Percentiles rank a stretch among this genome's conserved stretches.
phyloP scores from a whole-genome alignment of 148 eudicot genomes.

The Rhododendron ferrugineum region DNA sequence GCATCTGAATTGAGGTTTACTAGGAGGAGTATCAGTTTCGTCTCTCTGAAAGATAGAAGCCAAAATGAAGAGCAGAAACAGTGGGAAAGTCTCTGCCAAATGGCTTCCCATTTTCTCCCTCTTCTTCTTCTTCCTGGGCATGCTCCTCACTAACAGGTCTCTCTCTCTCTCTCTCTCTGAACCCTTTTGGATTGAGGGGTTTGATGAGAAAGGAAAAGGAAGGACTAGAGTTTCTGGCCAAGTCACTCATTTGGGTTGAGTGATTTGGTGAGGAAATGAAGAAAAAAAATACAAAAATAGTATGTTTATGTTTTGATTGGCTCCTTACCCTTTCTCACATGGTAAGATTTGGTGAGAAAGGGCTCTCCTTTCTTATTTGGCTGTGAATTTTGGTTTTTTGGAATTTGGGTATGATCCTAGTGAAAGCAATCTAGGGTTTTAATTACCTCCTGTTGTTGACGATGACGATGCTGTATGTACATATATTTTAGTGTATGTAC shows the following conservation, averaged over 20 bases:
- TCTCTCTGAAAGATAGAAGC: not conserved
- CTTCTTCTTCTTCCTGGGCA: slow-evolving; percentile 68
- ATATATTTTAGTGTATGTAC: not conserved
- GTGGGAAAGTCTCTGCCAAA: slow-evolving; percentile 52
- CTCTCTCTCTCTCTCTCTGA: not conserved
- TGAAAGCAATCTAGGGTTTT: not conserved
- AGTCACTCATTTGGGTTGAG: not conserved
- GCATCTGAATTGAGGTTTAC: not conserved
- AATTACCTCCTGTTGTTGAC: not conserved
- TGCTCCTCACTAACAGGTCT: slow-evolving; percentile 77
- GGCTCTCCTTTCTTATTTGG: not conserved
- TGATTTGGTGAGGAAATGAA: not conserved
- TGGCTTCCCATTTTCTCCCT: slow-evolving; percentile 67
- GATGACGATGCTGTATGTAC: not conserved
- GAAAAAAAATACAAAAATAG: not conserved
- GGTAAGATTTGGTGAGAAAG: not conserved
- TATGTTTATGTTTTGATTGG: not conserved
- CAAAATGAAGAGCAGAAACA: slow-evolving; percentile 51
- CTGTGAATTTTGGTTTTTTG: not conserved
- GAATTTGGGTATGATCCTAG: not conserved
- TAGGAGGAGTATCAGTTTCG: not conserved
- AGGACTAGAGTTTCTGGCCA: not conserved
- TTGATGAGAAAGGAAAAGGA: not conserved
- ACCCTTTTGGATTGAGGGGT: not conserved
- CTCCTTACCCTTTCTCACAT: not conserved